phyloP scores from a whole-genome alignment of 257 asterid genomes.

The Rehmannia glutinosa region DNA sequence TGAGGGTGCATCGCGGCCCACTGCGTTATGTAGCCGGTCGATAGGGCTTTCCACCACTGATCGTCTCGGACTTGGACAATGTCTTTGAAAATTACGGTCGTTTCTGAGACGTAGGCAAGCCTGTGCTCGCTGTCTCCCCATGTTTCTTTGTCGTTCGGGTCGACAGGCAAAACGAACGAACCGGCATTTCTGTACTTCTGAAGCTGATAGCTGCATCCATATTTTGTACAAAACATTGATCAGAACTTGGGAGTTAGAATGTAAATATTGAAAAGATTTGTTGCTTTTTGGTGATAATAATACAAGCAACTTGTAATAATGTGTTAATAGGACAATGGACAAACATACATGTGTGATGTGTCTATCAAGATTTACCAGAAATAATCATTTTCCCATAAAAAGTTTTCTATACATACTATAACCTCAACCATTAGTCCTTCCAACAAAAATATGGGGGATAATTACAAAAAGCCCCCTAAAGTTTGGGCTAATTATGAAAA shows the following conservation, averaged over 20 bases:
- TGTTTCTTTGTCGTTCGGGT: slow-evolving; percentile 83
- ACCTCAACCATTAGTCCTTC: neutral
- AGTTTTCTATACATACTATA: no score
- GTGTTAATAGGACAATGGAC: no score
- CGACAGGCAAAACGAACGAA: slow-evolving; percentile 75
- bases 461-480: no score
- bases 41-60: slow-evolving; percentile 98
- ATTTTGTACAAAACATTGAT: neutral
- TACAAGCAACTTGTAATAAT: no score
- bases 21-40: slow-evolving; percentile 87
- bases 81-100: slow-evolving; percentile 90
- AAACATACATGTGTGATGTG: no score
- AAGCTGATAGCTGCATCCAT: slow-evolving; percentile 79
- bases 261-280: neutral
- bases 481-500: no score
- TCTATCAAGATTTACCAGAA: no score
- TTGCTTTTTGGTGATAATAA: no score
- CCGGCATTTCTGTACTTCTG: slow-evolving; percentile 92
- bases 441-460: no score
- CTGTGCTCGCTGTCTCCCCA: slow-evolving; percentile 99
- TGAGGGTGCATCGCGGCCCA: slow-evolving; percentile 99
- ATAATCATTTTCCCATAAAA: no score
- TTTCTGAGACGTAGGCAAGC: slow-evolving; percentile 82
- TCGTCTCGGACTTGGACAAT: slow-evolving; percentile 83
- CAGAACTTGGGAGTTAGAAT: neutral